Percentiles rank a stretch among this genome's conserved stretches.
These are phyloP conservation scores for Curvularia verruculosa DNA, from an alignment of 2,329 filamentous ascomycete species.

Conservation along the genomic window DNA sequence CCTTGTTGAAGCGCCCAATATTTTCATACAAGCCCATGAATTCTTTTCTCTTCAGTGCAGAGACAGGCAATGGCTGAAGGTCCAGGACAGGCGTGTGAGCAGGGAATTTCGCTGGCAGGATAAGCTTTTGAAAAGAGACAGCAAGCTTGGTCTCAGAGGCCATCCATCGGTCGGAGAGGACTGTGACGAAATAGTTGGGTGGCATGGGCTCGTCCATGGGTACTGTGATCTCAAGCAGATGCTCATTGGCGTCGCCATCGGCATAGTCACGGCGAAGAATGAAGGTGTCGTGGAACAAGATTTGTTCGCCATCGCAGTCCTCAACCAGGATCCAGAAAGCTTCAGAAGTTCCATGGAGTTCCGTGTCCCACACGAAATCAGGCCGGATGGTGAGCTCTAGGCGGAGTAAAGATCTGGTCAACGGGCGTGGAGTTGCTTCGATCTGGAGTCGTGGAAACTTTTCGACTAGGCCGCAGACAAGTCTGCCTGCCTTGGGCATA, in stretches of 20 bases:
- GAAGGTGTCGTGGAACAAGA: slow-evolving; percentile 94
- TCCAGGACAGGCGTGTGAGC: slow-evolving; percentile 91
- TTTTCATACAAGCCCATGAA: slow-evolving; percentile 81
- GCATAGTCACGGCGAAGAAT: slow-evolving; percentile 90
- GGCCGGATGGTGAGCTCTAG: slow-evolving; percentile 90
- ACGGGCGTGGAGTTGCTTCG: slow-evolving; percentile 90
- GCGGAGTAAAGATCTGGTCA: slow-evolving; percentile 90
- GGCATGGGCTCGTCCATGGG: slow-evolving; percentile 98
- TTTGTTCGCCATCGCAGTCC: slow-evolving; percentile 95
- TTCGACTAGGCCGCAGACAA: slow-evolving; percentile 82
- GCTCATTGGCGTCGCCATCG: slow-evolving; percentile 83
- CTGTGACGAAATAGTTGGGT: slow-evolving; percentile 96
- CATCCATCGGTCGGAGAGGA: slow-evolving; percentile 98
- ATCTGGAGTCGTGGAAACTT: slow-evolving; percentile 95
- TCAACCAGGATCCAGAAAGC: slow-evolving; percentile 98
- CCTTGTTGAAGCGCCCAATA: slow-evolving; percentile 92
- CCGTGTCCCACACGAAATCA: slow-evolving; percentile 94
- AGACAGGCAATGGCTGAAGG: slow-evolving; percentile 86
- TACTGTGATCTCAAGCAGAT: slow-evolving; percentile 94
- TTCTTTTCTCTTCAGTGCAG: slow-evolving; percentile 84
- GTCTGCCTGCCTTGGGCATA: slow-evolving; percentile 83
- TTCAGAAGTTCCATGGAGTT: slow-evolving; percentile 84
- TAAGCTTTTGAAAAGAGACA: slow-evolving; percentile 92
- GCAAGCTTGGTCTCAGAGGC: slow-evolving; percentile 92
- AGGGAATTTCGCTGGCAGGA: slow-evolving; percentile 93